phyloP scores from a whole-genome alignment of 2,329 filamentous ascomycete genomes.

The Xylaria sp. region DNA sequence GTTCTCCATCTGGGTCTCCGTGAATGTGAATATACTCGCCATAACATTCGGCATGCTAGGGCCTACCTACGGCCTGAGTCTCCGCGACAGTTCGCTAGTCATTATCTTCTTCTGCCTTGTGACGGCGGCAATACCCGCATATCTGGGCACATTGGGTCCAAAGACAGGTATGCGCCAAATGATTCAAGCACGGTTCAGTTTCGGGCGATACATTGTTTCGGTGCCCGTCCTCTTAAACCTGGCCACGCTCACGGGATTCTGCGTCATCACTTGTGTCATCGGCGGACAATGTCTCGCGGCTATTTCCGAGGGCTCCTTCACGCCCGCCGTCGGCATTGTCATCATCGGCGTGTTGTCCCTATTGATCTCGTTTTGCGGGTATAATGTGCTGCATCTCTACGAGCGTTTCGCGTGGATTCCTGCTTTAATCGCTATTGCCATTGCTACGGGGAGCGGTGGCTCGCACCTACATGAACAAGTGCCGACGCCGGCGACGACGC shows the following conservation, averaged over 20 bases:
- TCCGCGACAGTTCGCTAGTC: conserved; percentile 62
- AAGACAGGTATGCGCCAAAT: conserved; percentile 71
- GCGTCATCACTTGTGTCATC: conserved; percentile 64
- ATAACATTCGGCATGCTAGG: conserved; percentile 70
- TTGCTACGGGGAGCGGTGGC: conserved; percentile 60
- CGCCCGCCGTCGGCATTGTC: conserved; percentile 64
- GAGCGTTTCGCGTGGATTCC: conserved; percentile 64
- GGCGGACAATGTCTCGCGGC: conserved; percentile 64
- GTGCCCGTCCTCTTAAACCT: conserved; percentile 66
- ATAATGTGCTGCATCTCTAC: conserved; percentile 60
- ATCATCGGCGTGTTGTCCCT: conserved; percentile 62
- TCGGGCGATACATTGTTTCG: conserved; percentile 62
- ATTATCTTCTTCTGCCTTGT: conserved; percentile 69
- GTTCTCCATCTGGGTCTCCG: conserved; percentile 22
- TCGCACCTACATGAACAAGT: conserved; percentile 56
- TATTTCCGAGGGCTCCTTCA: conserved; percentile 54
- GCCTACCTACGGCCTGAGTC: conserved; percentile 57
- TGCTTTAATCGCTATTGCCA: conserved; percentile 59
- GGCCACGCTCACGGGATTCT: conserved; percentile 66
- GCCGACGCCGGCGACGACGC: conserved; percentile 48
- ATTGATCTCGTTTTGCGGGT: conserved; percentile 67
- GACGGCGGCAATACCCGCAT: conserved; percentile 59
- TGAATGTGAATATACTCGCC: conserved; percentile 40
- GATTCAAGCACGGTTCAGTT: conserved; percentile 68
- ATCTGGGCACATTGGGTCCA: conserved; percentile 62